Conservation (phyloP, 495 filamentous ascomycete genomes). For the Chaetomium tenue region DNA sequence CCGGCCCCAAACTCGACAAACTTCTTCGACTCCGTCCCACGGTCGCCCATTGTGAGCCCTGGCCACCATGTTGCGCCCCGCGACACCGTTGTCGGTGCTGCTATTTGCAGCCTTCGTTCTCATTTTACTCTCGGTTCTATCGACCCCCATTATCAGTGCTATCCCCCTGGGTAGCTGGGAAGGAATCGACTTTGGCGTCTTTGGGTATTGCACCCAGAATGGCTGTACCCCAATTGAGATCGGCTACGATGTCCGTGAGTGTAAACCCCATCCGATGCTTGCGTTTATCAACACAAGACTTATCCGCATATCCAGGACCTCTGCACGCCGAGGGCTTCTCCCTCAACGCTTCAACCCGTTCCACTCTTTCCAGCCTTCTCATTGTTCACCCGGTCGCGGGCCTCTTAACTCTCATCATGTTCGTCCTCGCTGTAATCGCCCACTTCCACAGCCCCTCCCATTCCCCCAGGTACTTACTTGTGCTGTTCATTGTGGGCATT, state of each 20-base stretch:
- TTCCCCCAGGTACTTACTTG: constrained; percentile 83
- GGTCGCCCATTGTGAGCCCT: background rate
- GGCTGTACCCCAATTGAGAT: constrained; percentile 71
- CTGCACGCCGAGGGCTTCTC: constrained; percentile 56
- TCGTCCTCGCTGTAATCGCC: constrained; percentile 72
- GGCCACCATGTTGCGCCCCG: constrained; percentile 70
- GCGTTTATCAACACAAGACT: background rate
- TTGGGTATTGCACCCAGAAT: constrained; percentile 73
- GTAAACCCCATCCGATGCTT: background rate
- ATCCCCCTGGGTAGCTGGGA: constrained; percentile 78
- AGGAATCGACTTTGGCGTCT: constrained; percentile 83
- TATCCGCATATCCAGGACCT: constrained; percentile 25
- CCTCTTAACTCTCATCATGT: constrained; percentile 78
- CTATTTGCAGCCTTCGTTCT: constrained; percentile 83
- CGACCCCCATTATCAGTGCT: constrained; percentile 83
- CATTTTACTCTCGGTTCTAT: constrained; percentile 81
- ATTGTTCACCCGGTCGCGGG: constrained; percentile 92
- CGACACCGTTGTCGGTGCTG: constrained; percentile 85
- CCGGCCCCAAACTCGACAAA: constrained; percentile 26
- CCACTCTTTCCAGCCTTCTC: constrained; percentile 84
- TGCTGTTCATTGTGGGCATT: constrained; percentile 78
- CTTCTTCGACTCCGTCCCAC: background rate
- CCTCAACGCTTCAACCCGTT: constrained; percentile 68
- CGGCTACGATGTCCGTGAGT: constrained; percentile 84
- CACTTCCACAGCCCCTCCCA: constrained; percentile 92